These are phyloP conservation scores for Rhizophora apiculata DNA, from an alignment of 345 rosid genomes.

Conservation along the genomic window DNA sequence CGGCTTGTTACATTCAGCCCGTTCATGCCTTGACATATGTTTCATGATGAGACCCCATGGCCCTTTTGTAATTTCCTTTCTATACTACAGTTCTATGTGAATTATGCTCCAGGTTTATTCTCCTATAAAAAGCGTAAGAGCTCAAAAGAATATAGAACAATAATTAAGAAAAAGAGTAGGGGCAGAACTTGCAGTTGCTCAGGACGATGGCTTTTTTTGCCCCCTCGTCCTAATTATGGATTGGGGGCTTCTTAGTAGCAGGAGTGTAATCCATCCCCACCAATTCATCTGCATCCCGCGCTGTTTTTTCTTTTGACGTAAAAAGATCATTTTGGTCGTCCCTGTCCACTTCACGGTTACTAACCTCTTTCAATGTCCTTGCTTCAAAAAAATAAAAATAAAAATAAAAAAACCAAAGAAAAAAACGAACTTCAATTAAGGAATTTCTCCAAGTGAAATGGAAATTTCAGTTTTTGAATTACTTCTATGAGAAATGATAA, in stretches of 20 bases:
- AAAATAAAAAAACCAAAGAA: neutral
- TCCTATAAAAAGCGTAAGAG: neutral
- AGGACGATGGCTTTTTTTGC: neutral
- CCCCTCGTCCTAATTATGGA: slow-evolving; percentile 38
- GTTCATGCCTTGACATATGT: too few species aligned
- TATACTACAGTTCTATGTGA: too few species aligned
- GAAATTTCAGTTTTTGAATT: neutral
- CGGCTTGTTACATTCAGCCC: too few species aligned
- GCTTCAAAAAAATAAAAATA: slow-evolving; percentile 28
- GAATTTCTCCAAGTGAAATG: neutral
- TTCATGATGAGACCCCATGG: too few species aligned
- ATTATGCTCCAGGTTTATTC: too few species aligned
- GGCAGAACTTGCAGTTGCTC: neutral
- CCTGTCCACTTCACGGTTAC: slow-evolving; percentile 9
- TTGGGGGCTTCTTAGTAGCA: slow-evolving; percentile 57
- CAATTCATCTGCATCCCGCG: slow-evolving; percentile 29
- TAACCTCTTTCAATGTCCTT: slow-evolving; percentile 33
- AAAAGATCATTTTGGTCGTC: neutral
- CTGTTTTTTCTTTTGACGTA: slow-evolving; percentile 13
- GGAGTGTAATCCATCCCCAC: slow-evolving; percentile 53
- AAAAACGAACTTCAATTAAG: neutral
- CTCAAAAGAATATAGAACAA: neutral
- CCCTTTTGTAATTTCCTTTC: too few species aligned
- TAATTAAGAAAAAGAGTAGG: neutral
- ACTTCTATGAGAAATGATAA: neutral